These are phyloP conservation scores for Kodamaea sp. DNA, from an alignment of 1,139 yeast genomes.

Conservation along the genomic window DNA sequence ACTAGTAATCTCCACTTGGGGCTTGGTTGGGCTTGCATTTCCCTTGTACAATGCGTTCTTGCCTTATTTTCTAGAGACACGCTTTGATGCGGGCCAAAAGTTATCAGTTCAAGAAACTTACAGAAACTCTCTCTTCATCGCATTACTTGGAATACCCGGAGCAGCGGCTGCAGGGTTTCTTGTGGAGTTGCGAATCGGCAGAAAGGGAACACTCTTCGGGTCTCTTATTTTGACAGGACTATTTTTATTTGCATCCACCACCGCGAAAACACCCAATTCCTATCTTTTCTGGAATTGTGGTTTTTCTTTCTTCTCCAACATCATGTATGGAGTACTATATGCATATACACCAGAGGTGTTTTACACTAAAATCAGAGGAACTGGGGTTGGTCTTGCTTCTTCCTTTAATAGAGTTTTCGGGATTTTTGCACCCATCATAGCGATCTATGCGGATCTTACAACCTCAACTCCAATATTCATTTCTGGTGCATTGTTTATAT, in stretches of 20 bases:
- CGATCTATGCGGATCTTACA: constrained; percentile 42
- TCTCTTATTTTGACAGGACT: constrained; percentile 42
- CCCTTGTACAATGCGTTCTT: constrained; percentile 48
- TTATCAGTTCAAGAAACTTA: constrained; percentile 39
- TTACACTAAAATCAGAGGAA: constrained; percentile 42
- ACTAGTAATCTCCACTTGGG: constrained; percentile 43
- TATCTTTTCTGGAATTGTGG: constrained; percentile 48
- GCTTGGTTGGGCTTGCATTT: constrained; percentile 45
- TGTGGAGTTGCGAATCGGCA: constrained; percentile 41
- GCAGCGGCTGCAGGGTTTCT: constrained; percentile 40
- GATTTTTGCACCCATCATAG: constrained; percentile 47
- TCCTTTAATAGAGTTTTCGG: constrained; percentile 44
- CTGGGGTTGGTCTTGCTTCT: constrained; percentile 46
- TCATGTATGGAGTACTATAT: constrained; percentile 47
- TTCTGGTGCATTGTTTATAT: constrained; percentile 42
- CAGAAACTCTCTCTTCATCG: constrained; percentile 41
- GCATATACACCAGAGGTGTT: constrained; percentile 50
- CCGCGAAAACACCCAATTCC: constrained; percentile 41
- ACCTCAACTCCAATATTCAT: constrained; percentile 47
- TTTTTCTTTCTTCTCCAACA: constrained; percentile 42
- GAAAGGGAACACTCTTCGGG: constrained; percentile 39
- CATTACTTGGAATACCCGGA: constrained; percentile 46
- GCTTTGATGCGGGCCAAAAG: constrained; percentile 30
- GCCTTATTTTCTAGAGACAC: constrained; percentile 39
- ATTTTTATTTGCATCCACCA: constrained; percentile 41